These are phyloP conservation scores for Fusarium irregulare DNA, from an alignment of 2,329 filamentous ascomycete species.

Conservation along the genomic window DNA sequence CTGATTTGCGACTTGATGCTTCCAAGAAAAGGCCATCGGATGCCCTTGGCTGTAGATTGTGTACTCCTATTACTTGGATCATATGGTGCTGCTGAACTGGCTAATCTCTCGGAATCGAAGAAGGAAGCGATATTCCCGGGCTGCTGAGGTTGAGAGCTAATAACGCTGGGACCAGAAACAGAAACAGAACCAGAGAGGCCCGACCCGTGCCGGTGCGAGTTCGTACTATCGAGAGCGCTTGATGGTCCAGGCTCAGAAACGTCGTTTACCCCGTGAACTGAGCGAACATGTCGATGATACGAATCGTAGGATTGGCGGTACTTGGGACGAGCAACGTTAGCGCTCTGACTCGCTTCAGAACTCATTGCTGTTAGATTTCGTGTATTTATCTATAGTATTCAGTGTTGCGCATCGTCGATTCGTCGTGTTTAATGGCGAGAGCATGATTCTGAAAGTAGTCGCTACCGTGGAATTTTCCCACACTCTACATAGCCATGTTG, in stretches of 20 bases:
- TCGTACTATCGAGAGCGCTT: conserved; percentile 15
- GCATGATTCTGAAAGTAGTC: conserved; percentile 30
- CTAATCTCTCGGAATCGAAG: conserved; percentile 44
- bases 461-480: conserved; percentile 12
- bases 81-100: conserved; percentile 35
- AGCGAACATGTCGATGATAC: conserved; percentile 44
- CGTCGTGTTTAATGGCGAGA: conserved; percentile 19
- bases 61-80: conserved; percentile 20
- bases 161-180: neutral
- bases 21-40: conserved; percentile 45
- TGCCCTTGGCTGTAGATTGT: conserved; percentile 11
- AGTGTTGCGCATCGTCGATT: conserved; percentile 25
- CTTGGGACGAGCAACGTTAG: conserved; percentile 35
- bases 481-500: conserved; percentile 30
- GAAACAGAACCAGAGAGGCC: neutral
- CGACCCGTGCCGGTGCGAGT: conserved; percentile 21
- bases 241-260: conserved; percentile 21
- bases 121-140: conserved; percentile 40
- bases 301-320: conserved; percentile 43
- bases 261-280: conserved; percentile 39
- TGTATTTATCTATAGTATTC: conserved; percentile 20
- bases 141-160: conserved; percentile 11
- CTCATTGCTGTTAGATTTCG: conserved; percentile 38
- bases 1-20: conserved; percentile 41
- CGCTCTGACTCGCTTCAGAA: conserved; percentile 25